Evolutionary conservation across 2,329 filamentous ascomycete genomes (phyloP).

Genomic region (Pezicula rhizophila): DNA sequence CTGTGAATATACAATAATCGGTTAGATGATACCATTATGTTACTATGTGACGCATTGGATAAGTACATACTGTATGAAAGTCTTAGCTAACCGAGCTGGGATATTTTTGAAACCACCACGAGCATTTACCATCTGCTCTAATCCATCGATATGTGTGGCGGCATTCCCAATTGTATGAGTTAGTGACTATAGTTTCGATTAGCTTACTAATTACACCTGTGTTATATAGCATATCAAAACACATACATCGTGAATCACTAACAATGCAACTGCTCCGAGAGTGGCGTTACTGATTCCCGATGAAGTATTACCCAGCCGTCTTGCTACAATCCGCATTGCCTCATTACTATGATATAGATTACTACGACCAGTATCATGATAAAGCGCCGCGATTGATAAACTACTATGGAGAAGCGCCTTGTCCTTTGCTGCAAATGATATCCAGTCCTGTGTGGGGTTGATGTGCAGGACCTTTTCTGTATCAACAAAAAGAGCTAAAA

Average conservation of each 20-base stretch:
- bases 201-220: neutral
- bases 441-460: neutral
- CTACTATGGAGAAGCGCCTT: neutral
- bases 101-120: neutral
- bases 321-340: neutral
- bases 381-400: neutral
- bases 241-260: neutral
- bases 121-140: neutral
- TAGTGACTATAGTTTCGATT: neutral
- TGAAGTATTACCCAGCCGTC: neutral
- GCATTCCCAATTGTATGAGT: neutral
- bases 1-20: neutral
- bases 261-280: neutral
- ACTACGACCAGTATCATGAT: neutral
- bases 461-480: neutral
- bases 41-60: neutral
- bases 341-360: neutral
- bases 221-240: neutral
- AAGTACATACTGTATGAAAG: neutral
- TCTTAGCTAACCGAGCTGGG: neutral
- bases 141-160: neutral
- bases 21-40: neutral
- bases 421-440: neutral
- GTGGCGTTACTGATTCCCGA: neutral
- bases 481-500: neutral